A percentile compares a stretch with the other conserved stretches of the same genome.
Conservation (phyloP, 2,329 filamentous ascomycete genomes). For the Colletotrichum sublineola region DNA sequence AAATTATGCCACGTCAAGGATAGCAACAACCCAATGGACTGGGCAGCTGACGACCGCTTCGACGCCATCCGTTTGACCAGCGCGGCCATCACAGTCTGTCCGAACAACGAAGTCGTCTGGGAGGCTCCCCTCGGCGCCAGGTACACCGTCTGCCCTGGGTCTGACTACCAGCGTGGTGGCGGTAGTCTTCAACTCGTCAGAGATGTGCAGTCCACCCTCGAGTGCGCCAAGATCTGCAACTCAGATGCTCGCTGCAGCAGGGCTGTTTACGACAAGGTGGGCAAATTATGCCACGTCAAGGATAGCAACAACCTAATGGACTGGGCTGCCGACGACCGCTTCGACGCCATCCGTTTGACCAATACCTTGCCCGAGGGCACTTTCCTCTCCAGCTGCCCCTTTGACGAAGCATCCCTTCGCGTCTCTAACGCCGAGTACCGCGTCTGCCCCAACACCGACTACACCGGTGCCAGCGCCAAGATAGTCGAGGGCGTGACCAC, state of each 20-base stretch:
- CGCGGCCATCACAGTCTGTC: slow-evolving; percentile 24
- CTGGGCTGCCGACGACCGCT: slow-evolving; percentile 38
- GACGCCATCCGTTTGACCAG: slow-evolving; percentile 37
- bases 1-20: slow-evolving; percentile 39
- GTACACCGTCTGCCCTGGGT: slow-evolving; percentile 40
- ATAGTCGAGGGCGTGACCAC: slow-evolving; percentile 34
- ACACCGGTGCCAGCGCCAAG: slow-evolving; percentile 33
- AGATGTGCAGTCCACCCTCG: slow-evolving; percentile 26
- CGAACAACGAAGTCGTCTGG: slow-evolving; percentile 35
- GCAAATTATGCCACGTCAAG: slow-evolving; percentile 38
- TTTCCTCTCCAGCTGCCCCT: slow-evolving; percentile 37
- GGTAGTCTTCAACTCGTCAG: slow-evolving; percentile 30
- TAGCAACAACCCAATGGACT: slow-evolving; percentile 35
- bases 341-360: slow-evolving; percentile 39
- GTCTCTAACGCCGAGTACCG: slow-evolving; percentile 26
- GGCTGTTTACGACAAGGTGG: slow-evolving; percentile 41
- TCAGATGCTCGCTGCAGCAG: slow-evolving; percentile 34
- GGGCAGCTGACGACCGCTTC: slow-evolving; percentile 38
- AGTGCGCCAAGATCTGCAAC: slow-evolving; percentile 39
- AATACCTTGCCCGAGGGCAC: slow-evolving; percentile 35
- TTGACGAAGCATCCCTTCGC: slow-evolving; percentile 30
- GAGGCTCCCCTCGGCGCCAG: slow-evolving; percentile 34
- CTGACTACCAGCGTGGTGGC: slow-evolving; percentile 37
- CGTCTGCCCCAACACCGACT: slow-evolving; percentile 41
- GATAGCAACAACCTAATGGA: slow-evolving; percentile 34